Evolutionary conservation across 1,284 basidiomycete species (phyloP).

Genomic region (Ganoderma boninense): DNA sequence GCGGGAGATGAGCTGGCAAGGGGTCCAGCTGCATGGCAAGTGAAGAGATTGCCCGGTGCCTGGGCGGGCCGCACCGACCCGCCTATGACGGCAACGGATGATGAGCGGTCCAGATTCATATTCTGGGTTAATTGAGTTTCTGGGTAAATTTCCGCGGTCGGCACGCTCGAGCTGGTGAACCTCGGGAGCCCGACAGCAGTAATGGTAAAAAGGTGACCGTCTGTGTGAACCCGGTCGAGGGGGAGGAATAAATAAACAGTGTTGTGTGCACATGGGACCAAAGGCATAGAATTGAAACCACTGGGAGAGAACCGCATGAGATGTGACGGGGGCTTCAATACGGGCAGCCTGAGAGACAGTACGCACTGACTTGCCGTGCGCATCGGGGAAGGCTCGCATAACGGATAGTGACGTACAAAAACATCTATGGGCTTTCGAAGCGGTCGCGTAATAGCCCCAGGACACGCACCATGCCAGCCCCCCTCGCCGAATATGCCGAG

Average conservation of each 20-base stretch:
- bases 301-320: not conserved
- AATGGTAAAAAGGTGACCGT: not conserved
- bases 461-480: not conserved
- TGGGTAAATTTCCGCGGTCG: not conserved
- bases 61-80: not conserved
- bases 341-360: not conserved
- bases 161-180: not conserved
- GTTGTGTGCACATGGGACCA: not conserved
- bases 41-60: not conserved
- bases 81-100: not conserved
- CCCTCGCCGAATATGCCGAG: not conserved
- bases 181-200: not conserved
- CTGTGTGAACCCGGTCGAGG: not conserved
- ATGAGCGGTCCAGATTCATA: not conserved
- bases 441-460: not conserved
- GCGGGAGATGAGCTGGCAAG: constrained; percentile 1
- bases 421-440: not conserved
- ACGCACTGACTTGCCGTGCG: not conserved
- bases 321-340: not conserved
- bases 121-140: not conserved
- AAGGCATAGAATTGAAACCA: not conserved
- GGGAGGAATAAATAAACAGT: not conserved
- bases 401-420: not conserved
- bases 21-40: not conserved
- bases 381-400: not conserved